Conservation (phyloP, 2,329 filamentous ascomycete genomes). For the Dothistroma septosporum region DNA sequence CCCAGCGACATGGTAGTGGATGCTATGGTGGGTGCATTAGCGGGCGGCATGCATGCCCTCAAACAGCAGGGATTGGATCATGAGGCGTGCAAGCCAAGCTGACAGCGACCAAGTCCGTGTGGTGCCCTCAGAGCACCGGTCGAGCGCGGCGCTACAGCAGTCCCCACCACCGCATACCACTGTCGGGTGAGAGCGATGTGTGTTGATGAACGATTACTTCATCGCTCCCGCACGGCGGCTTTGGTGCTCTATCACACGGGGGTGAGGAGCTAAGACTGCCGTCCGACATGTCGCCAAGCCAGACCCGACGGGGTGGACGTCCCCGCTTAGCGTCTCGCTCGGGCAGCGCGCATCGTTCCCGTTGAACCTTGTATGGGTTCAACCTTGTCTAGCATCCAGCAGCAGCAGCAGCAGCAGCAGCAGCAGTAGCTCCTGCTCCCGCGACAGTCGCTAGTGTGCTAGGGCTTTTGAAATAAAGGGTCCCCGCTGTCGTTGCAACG, state of each 20-base stretch:
- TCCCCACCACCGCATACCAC: neutral
- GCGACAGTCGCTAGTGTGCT: neutral
- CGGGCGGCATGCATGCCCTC: neutral
- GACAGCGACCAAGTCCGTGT: neutral
- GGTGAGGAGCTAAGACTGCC: slow-evolving; percentile 8
- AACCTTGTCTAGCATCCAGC: slow-evolving; percentile 2
- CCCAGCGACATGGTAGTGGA: slow-evolving; percentile 2
- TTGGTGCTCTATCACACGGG: neutral
- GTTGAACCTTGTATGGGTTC: slow-evolving; percentile 4
- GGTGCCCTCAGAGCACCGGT: neutral
- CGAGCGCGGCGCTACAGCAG: neutral
- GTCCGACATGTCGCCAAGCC: slow-evolving; percentile 4
- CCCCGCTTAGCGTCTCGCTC: neutral
- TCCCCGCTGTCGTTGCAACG: slow-evolving; percentile 1
- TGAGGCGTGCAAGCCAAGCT: slow-evolving; percentile 5
- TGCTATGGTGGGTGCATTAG: neutral
- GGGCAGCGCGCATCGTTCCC: slow-evolving; percentile 6
- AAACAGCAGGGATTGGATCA: neutral
- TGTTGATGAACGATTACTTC: neutral
- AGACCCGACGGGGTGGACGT: neutral
- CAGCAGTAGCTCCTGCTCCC: neutral
- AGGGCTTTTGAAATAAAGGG: slow-evolving; percentile 1
- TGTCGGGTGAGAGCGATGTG: neutral
- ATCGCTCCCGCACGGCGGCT: neutral
- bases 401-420: too few species aligned